phyloP scores from a whole-genome alignment of 2,329 filamentous ascomycete species.

The Calonectria hongkongensis region DNA sequence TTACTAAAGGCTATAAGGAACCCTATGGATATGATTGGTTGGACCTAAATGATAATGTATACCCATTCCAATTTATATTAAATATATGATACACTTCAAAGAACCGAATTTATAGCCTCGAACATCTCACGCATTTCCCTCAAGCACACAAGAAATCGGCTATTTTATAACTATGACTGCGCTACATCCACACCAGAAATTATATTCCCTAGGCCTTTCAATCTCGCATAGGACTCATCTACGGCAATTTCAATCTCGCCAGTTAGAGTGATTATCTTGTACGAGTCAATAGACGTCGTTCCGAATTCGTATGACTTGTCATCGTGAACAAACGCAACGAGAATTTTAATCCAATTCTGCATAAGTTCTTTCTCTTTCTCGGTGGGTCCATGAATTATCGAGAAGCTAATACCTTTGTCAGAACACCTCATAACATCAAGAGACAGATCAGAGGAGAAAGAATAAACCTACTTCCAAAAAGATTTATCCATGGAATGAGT shows the following conservation, averaged over 20 bases:
- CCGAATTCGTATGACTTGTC: constrained; percentile 2
- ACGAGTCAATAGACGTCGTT: background rate
- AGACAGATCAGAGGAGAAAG: no score
- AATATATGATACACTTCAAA: no score
- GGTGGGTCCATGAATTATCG: constrained; percentile 13
- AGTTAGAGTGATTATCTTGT: background rate
- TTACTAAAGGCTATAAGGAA: no score
- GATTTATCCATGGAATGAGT: constrained; percentile 25
- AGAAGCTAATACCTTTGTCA: background rate
- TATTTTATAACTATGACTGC: no score
- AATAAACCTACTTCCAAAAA: constrained; percentile 22
- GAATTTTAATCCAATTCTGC: constrained; percentile 14
- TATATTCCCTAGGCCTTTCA: background rate
- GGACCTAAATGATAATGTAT: no score
- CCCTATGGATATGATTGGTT: no score
- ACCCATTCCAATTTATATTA: no score
- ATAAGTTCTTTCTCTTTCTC: constrained; percentile 2
- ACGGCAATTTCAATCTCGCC: background rate
- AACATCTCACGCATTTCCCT: no score
- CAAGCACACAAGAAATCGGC: no score
- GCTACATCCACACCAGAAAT: background rate
- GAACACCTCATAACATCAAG: background rate
- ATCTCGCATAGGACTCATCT: background rate
- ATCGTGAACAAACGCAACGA: constrained; percentile 17
- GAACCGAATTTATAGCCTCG: no score